phyloP scores from a whole-genome alignment of 1,284 basidiomycete genomes.

The Ganoderma leucocontextum region DNA sequence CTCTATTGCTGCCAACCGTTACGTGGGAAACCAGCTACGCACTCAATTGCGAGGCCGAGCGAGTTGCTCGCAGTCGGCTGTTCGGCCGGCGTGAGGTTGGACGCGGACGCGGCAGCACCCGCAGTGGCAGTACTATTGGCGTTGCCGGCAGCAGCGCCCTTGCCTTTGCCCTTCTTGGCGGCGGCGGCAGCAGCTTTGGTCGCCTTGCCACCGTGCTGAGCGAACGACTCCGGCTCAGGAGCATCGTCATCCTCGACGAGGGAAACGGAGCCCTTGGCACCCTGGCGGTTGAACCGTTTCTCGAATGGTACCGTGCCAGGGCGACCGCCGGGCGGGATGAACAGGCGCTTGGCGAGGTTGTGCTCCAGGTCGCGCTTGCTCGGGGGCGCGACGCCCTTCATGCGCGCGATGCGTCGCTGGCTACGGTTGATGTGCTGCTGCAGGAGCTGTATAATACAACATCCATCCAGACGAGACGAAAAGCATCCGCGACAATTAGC shows the following conservation, averaged over 20 bases:
- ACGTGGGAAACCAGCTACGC: slow-evolving; percentile 19
- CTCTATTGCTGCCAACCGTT: neutral
- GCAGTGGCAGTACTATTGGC: slow-evolving; percentile 27
- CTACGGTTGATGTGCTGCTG: slow-evolving; percentile 79
- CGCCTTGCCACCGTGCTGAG: slow-evolving; percentile 16
- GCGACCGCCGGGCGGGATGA: slow-evolving; percentile 38
- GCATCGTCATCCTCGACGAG: slow-evolving; percentile 20
- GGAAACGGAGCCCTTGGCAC: slow-evolving; percentile 22
- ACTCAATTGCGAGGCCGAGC: slow-evolving; percentile 81
- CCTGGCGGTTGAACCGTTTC: slow-evolving; percentile 49
- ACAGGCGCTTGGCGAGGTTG: slow-evolving; percentile 63
- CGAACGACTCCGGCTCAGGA: slow-evolving; percentile 15
- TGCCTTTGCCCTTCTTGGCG: slow-evolving; percentile 26
- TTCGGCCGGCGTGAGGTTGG: slow-evolving; percentile 59
- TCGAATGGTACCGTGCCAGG: slow-evolving; percentile 37
- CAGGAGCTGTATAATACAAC: slow-evolving; percentile 54
- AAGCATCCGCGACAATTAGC: slow-evolving; percentile 6
- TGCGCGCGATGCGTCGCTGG: slow-evolving; percentile 70
- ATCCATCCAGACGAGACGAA: neutral
- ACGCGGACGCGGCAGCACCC: slow-evolving; percentile 46
- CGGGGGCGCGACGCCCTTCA: slow-evolving; percentile 67
- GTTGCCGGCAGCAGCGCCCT: slow-evolving; percentile 19
- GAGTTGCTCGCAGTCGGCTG: slow-evolving; percentile 63
- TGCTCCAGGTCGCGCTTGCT: slow-evolving; percentile 56
- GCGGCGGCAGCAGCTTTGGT: slow-evolving; percentile 2